Base-by-base conservation (phyloP, 2,329 filamentous ascomycete genomes). In the Beauveria sp. region DNA sequence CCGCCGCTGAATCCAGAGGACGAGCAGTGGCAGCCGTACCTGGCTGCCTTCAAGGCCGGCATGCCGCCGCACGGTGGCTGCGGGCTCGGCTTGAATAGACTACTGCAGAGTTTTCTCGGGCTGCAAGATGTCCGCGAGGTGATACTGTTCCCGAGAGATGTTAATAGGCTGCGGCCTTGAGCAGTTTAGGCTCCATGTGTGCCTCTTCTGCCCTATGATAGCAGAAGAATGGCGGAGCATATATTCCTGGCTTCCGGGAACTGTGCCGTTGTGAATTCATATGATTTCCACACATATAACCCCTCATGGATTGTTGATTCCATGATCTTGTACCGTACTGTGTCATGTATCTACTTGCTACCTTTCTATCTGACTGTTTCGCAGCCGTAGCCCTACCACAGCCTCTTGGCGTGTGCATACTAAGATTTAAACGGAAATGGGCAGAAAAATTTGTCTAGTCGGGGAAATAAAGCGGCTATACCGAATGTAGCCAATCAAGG, bases 1-100 rank as follows among this genome's bases (percentile, higher is more conserved):
- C 53, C 53, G 7, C 24, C 53, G 26, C 22, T 55, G 53, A 26
- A 55, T 34, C 53, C 53, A 14, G 53, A 55, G 22, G 53, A 8
- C n/a, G 18, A 55, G 41, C 53, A 55, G 53, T 55, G 53, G 53
- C 53, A 55, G 40, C 53, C 53, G 26, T 55, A 55, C 40, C 53
- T 55, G 18, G 53, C 24, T 22, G 53, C 53, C 2, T 55, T 55
- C 41, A 44, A 24, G 10, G 53, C 53, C n/a, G 53, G 53, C 18
- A 55, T 55, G 53, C 53, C 53, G 26, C 53, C 40, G n/a, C 53
- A 55, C 12, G 53, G 53, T 10, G 53, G 53, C 26, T 55, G 53
- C 24, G 53, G 53, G 5, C 24, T 55, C 6, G 53, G 53, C 41
- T 20, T 55, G 41, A 55, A 55, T 18, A 30, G 53, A 34, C 41